Percentiles rank a stretch among this genome's conserved stretches.
Conservation (phyloP, 2,329 filamentous ascomycete genomes). For the Epichloe elymi region DNA sequence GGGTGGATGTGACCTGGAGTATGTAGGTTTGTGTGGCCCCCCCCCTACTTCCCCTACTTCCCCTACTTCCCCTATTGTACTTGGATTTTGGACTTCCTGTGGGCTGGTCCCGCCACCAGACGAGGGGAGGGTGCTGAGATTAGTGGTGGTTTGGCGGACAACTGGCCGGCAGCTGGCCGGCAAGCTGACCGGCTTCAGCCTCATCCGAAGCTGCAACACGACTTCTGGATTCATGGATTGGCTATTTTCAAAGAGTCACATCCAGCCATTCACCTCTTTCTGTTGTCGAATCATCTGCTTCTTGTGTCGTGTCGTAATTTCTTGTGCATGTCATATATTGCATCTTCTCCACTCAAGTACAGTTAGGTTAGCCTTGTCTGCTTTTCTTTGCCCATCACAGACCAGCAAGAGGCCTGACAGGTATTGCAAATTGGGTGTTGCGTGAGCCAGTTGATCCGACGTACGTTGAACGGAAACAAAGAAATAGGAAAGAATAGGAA, state of each 20-base stretch:
- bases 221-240: neutral
- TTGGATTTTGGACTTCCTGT: too few species aligned
- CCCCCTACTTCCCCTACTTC: too few species aligned
- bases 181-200: neutral
- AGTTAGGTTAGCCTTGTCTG: neutral
- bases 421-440: neutral
- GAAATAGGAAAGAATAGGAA: neutral
- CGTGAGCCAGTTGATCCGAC: too few species aligned
- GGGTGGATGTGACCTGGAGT: too few species aligned
- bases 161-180: neutral
- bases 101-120: too few species aligned
- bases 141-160: neutral
- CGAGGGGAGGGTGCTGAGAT: neutral
- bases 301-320: neutral
- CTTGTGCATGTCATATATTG: neutral
- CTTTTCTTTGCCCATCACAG: neutral
- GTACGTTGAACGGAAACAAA: too few species aligned
- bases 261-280: neutral
- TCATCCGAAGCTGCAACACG: slow-evolving; percentile 4
- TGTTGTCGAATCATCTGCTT: neutral
- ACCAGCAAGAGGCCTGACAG: neutral
- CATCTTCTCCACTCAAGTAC: neutral
- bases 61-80: too few species aligned
- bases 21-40: too few species aligned
- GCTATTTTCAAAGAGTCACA: neutral